Conservation (phyloP, 2,329 filamentous ascomycete species). For the Cordyceps militaris region DNA sequence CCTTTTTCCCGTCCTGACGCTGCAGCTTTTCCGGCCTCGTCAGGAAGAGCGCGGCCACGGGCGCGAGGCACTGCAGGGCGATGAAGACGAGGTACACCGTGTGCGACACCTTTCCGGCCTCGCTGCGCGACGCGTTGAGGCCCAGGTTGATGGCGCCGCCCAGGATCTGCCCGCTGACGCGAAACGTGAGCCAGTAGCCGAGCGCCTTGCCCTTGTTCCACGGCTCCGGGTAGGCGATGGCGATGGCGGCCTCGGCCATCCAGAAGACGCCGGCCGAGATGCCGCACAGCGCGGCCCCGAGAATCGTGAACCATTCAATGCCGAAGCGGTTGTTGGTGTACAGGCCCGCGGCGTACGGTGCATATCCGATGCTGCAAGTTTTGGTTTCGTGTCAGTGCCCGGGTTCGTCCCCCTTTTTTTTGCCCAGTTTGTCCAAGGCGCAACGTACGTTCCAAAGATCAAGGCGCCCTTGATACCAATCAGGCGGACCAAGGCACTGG, state of each 20-base stretch:
- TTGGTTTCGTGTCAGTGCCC: background rate
- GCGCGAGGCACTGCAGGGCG: slow-evolving; percentile 57
- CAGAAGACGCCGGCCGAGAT: slow-evolving; percentile 67
- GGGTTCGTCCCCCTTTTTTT: background rate
- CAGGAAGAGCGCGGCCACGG: slow-evolving; percentile 57
- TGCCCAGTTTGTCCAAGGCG: background rate
- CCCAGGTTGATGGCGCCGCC: slow-evolving; percentile 67
- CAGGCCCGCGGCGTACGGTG: slow-evolving; percentile 62
- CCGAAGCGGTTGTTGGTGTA: slow-evolving; percentile 68
- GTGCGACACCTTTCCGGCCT: slow-evolving; percentile 61
- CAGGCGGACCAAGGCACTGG: slow-evolving; percentile 54
- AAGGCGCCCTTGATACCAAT: slow-evolving; percentile 66
- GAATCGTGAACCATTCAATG: slow-evolving; percentile 59
- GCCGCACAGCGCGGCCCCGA: slow-evolving; percentile 63
- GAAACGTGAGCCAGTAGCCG: slow-evolving; percentile 58
- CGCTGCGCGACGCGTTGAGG: slow-evolving; percentile 49
- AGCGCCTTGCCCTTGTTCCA: slow-evolving; percentile 58
- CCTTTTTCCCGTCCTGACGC: slow-evolving; percentile 56
- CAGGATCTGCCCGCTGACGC: slow-evolving; percentile 58
- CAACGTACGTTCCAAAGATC: slow-evolving; percentile 57
- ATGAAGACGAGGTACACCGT: slow-evolving; percentile 65
- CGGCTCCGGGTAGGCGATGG: slow-evolving; percentile 64
- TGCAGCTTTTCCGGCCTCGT: slow-evolving; percentile 56
- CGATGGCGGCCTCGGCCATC: slow-evolving; percentile 69
- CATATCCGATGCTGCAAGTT: slow-evolving; percentile 53